Percentiles rank a stretch among this genome's conserved stretches.
phyloP scores from a whole-genome alignment of 2,329 filamentous ascomycete genomes.

The Chrysoporthe deuterocubensis region DNA sequence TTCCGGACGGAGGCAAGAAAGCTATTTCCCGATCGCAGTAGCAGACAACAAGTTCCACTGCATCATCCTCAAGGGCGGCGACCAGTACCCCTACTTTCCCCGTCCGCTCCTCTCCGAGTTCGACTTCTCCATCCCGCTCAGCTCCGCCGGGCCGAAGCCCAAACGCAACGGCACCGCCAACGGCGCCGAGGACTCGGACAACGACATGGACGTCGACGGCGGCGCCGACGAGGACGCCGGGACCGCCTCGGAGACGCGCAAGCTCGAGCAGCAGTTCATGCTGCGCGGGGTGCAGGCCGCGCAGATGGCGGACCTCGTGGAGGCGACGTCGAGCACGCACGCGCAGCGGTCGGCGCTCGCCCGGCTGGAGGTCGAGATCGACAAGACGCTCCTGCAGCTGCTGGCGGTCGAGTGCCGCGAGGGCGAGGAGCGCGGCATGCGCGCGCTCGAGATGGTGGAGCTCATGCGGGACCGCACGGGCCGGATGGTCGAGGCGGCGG shows the following conservation, averaged over 20 bases:
- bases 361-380: slow-evolving; percentile 78
- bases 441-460: slow-evolving; percentile 85
- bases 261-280: slow-evolving; percentile 81
- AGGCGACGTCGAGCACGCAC: slow-evolving; percentile 66
- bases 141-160: slow-evolving; percentile 45
- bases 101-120: slow-evolving; percentile 90
- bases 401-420: slow-evolving; percentile 88
- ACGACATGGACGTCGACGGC: slow-evolving; percentile 41
- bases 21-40: slow-evolving; percentile 94
- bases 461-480: slow-evolving; percentile 85
- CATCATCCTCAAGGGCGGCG: slow-evolving; percentile 96
- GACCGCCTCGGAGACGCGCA: slow-evolving; percentile 54
- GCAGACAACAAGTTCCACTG: slow-evolving; percentile 93
- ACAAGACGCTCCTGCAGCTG: slow-evolving; percentile 88
- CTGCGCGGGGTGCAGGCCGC: slow-evolving; percentile 72
- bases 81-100: slow-evolving; percentile 91
- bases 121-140: slow-evolving; percentile 83
- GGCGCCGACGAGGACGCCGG: slow-evolving; percentile 37
- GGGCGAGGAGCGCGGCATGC: slow-evolving; percentile 92
- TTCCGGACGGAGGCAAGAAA: slow-evolving; percentile 83
- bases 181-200: slow-evolving; percentile 39
- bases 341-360: slow-evolving; percentile 70
- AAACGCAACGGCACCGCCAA: slow-evolving; percentile 35
- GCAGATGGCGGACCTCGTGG: slow-evolving; percentile 75
- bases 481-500: slow-evolving; percentile 88